Evolutionary conservation across 2,329 filamentous ascomycete species (phyloP), one percentile per base, ranked within the genome.

Genomic region (Monascus ruber): DNA sequence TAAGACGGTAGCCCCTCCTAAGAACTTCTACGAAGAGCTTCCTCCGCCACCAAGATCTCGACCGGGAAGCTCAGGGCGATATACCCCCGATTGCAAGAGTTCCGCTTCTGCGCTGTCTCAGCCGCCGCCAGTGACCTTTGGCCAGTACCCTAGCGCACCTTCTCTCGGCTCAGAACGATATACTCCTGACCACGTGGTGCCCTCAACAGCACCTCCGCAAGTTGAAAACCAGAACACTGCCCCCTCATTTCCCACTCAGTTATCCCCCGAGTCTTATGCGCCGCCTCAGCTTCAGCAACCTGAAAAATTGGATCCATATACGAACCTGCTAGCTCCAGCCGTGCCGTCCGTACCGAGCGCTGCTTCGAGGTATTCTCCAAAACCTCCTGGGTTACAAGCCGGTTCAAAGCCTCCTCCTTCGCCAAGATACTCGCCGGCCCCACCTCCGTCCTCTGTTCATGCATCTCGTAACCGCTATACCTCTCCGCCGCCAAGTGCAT

Each of bases 11-110:
- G 42, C 47, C 31, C 37, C 46, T 3, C 45, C 56, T 1, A 63
- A 62, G 43, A 77, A 73, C 48, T 89, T 89, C 57, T 89, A 87
- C 48, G 84, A 88, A 59, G 84, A 89, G 39, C 67, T 89, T 24
- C 84, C 84, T 1, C 60, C 81, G 37, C 60, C 72, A 1, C 62
- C 74, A 4, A 80, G 72, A 53, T 72, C 77, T n/a, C 74, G 80
- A 25, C 74, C 77, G 11, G 69, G 71, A 24, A 63, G 55, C 40
- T 53, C 58, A 24, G 65, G 63, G 5, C 60, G 64, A 40, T 65
- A 66, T 47, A 57, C 60, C 33, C 60, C 65, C 34, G 56, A 59
- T 31, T 54, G 58, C 7, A 53, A 49, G 37, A 38, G 51, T 31
- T 34, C 50, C 28, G 43, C 49, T 17, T 44, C 53, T 27, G 42